Evolutionary conservation across 2,329 filamentous ascomycete genomes (phyloP).

Genomic region (Xylaria hypoxylon): DNA sequence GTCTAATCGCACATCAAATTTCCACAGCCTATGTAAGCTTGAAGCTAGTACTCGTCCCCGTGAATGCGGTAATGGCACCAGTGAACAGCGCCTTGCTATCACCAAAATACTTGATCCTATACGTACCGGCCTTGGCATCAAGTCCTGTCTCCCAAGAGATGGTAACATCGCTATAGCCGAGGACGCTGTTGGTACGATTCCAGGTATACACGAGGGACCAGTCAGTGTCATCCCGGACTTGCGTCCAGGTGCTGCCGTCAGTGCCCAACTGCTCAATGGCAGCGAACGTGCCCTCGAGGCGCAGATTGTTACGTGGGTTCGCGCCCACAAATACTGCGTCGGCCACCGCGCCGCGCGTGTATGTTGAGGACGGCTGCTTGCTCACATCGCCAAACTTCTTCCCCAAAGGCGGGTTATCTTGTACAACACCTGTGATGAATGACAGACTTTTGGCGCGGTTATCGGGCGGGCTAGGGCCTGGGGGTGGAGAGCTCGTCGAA

Average conservation of each 20-base stretch:
- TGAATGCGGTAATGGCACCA: constrained; percentile 73
- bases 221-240: constrained; percentile 78
- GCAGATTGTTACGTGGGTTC: constrained; percentile 89
- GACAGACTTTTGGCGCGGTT: constrained; percentile 80
- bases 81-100: constrained; percentile 76
- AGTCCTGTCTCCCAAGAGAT: constrained; percentile 83
- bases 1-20: not conserved
- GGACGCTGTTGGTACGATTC: constrained; percentile 66
- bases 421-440: constrained; percentile 84
- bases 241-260: constrained; percentile 66
- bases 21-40: constrained; percentile 46
- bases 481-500: constrained; percentile 56
- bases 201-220: constrained; percentile 88
- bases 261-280: constrained; percentile 74
- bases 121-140: constrained; percentile 72
- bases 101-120: constrained; percentile 85
- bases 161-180: constrained; percentile 73
- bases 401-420: constrained; percentile 74
- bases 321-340: constrained; percentile 82
- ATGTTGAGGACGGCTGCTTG: constrained; percentile 64
- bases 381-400: constrained; percentile 77
- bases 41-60: constrained; percentile 73
- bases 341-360: constrained; percentile 71
- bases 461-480: constrained; percentile 78
- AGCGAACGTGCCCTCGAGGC: constrained; percentile 80